Conservation (phyloP, 148 eudicot species). For the Chenopodium album region DNA sequence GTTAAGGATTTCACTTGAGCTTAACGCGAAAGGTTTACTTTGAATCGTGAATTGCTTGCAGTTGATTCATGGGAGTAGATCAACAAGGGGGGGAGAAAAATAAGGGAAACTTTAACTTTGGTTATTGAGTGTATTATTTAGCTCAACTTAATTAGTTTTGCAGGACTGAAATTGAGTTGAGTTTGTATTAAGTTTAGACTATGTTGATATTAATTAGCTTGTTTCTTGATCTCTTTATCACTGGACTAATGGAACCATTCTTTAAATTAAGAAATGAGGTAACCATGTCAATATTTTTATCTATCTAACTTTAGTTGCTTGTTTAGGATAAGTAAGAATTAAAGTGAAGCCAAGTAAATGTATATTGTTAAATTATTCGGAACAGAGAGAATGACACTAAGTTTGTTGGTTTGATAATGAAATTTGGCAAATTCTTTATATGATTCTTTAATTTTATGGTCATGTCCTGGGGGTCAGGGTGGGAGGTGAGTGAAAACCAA, state of each 20-base stretch:
- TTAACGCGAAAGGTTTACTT: no score
- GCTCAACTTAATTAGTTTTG: background rate
- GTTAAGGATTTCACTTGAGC: background rate
- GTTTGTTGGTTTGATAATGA: background rate
- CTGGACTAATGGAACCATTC: background rate
- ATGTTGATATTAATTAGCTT: background rate
- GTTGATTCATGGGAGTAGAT: background rate
- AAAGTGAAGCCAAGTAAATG: background rate
- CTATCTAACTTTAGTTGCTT: background rate
- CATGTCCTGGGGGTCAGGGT: background rate
- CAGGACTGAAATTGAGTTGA: background rate
- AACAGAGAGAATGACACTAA: background rate
- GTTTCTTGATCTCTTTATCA: background rate
- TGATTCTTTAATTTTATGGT: background rate
- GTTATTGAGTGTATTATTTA: background rate
- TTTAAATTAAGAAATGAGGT: background rate
- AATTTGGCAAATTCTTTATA: background rate
- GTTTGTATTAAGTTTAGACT: background rate
- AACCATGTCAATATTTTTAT: background rate
- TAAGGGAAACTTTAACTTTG: background rate
- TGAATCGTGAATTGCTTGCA: background rate
- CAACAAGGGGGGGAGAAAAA: background rate
- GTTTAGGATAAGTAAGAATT: background rate
- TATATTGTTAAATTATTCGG: background rate
- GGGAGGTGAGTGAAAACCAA: background rate